phyloP scores from a whole-genome alignment of 2,329 filamentous ascomycete genomes.

The Raffaelea deltoideospora region DNA sequence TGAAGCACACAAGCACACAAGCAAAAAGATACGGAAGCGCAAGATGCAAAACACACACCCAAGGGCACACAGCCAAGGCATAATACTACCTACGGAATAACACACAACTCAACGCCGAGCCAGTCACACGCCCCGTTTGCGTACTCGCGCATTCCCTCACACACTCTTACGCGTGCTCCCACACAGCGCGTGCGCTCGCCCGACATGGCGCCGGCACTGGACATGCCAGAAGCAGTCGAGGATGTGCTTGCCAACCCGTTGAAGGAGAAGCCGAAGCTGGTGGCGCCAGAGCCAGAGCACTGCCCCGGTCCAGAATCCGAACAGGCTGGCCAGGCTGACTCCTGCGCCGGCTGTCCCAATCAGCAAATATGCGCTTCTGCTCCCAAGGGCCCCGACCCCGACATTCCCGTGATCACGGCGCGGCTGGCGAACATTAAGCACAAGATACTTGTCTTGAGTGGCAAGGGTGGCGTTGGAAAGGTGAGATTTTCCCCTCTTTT shows the following conservation, averaged over 20 bases:
- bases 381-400: conserved; percentile 88
- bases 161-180: no score
- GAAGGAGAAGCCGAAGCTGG: conserved; percentile 66
- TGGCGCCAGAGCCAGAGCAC: conserved; percentile 92
- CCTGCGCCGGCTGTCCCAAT: conserved; percentile 90
- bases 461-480: conserved; percentile 94
- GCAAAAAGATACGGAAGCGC: no score
- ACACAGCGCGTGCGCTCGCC: no score
- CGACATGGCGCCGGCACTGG: conserved; percentile 65
- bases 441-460: conserved; percentile 84
- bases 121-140: no score
- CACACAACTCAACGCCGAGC: no score
- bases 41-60: no score
- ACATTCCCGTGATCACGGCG: conserved; percentile 75
- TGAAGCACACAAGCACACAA: no score
- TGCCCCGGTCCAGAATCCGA: conserved; percentile 82
- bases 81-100: neutral
- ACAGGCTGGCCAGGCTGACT: conserved; percentile 55
- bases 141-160: no score
- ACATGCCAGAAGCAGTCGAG: conserved; percentile 50
- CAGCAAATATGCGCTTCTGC: conserved; percentile 88
- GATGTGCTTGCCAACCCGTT: conserved; percentile 63
- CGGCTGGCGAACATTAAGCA: conserved; percentile 71
- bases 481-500: conserved; percentile 19
- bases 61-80: no score